Evolutionary conservation across 2,329 filamentous ascomycete genomes (phyloP).

Genomic region (Curvularia spicifera): DNA sequence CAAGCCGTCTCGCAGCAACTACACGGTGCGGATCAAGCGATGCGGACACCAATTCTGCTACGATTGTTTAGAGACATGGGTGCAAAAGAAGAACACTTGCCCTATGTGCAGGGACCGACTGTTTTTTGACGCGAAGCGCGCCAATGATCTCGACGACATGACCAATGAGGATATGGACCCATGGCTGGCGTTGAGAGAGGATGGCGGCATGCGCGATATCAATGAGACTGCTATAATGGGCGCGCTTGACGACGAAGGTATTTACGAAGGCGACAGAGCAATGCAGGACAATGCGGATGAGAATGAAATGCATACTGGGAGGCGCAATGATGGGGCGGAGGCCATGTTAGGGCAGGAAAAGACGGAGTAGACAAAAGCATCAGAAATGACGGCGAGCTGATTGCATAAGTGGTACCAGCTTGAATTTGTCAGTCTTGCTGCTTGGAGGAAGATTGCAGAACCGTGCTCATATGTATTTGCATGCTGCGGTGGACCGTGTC

Average conservation of each 20-base stretch:
- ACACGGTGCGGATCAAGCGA: conserved; percentile 2
- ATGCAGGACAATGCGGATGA: background rate
- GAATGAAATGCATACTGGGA: background rate
- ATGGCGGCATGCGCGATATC: background rate
- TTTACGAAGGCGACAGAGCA: background rate
- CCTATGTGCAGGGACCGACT: conserved; percentile 5
- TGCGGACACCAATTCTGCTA: conserved; percentile 10
- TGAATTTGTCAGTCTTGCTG: background rate
- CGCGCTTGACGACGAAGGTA: background rate
- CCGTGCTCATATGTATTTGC: too few species aligned
- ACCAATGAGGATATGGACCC: background rate
- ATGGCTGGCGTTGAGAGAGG: background rate
- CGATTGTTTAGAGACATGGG: conserved; percentile 5
- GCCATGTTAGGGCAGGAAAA: background rate
- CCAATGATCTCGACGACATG: background rate
- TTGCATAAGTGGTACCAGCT: background rate
- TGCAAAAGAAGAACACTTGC: conserved; percentile 2
- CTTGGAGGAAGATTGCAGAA: background rate
- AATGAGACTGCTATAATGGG: background rate
- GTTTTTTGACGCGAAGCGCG: background rate
- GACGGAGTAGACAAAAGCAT: background rate
- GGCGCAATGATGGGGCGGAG: background rate
- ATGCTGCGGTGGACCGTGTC: background rate
- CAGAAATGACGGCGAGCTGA: too few species aligned
- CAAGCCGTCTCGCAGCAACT: background rate